phyloP scores from a whole-genome alignment of 164 flowering plant species.

The Kingdonia uniflora region DNA sequence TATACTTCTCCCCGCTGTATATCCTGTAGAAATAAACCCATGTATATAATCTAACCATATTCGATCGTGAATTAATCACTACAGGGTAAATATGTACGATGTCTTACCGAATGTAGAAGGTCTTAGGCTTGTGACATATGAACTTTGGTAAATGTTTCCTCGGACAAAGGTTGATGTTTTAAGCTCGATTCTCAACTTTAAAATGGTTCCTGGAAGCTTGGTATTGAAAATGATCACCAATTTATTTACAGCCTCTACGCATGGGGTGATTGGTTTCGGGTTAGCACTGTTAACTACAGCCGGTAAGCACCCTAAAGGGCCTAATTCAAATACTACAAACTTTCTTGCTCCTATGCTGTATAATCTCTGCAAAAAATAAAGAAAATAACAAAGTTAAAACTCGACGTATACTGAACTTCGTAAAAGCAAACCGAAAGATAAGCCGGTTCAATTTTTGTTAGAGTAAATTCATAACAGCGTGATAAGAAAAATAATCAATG shows the following conservation, averaged over 20 bases:
- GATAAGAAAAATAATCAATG: no score
- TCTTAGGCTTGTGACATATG: background rate
- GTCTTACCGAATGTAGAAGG: slow-evolving; percentile 37
- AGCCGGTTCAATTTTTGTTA: no score
- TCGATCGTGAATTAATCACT: no score
- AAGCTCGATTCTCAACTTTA: slow-evolving; percentile 21
- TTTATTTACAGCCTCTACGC: slow-evolving; percentile 28
- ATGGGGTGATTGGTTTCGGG: slow-evolving; percentile 15
- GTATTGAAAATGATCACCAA: slow-evolving; percentile 22
- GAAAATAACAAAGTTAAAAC: no score
- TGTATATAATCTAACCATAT: no score
- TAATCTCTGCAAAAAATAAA: background rate
- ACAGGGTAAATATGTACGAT: background rate
- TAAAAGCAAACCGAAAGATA: no score
- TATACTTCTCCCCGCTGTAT: slow-evolving; percentile 20
- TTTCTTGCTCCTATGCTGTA: slow-evolving; percentile 10
- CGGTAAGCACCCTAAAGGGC: slow-evolving; percentile 38
- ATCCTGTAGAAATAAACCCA: slow-evolving; percentile 32
- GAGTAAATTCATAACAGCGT: no score
- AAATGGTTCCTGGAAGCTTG: slow-evolving; percentile 20
- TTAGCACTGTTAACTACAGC: background rate
- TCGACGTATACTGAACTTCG: no score
- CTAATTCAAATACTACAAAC: slow-evolving; percentile 8
- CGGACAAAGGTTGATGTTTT: slow-evolving; percentile 26
- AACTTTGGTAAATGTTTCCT: slow-evolving; percentile 16